Conservation (phyloP, 179 eudicot genomes). For the Spinacia oleracea region DNA sequence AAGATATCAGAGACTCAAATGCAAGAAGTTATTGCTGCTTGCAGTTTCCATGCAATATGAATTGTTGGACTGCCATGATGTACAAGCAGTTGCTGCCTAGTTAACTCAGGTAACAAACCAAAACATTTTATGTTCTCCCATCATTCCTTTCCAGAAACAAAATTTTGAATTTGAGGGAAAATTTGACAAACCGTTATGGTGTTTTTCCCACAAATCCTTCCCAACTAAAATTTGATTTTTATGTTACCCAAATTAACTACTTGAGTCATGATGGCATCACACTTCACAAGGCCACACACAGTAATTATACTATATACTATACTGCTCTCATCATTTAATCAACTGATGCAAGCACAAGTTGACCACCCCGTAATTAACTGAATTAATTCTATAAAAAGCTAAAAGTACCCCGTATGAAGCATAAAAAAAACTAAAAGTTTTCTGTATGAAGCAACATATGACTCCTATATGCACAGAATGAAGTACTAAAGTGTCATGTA, state of each 20-base stretch:
- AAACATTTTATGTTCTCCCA: background rate
- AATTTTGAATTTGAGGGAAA: background rate
- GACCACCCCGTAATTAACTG: background rate
- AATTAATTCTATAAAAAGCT: no score
- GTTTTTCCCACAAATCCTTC: background rate
- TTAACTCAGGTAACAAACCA: constrained; percentile 9
- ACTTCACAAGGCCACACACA: no score
- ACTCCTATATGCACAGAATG: background rate
- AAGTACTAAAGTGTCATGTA: background rate
- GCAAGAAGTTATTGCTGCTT: background rate
- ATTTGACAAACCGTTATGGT: background rate
- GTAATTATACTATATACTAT: no score
- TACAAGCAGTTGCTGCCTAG: background rate
- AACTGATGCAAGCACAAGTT: background rate
- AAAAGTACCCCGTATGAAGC: no score
- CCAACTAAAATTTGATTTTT: background rate
- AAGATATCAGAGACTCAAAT: background rate
- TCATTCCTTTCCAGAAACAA: background rate
- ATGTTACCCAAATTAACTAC: background rate
- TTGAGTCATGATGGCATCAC: background rate
- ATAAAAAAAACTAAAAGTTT: no score
- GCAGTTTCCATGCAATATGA: background rate
- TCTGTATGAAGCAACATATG: background rate
- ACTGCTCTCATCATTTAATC: background rate
- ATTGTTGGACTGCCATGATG: background rate